A percentile compares a stretch with the other conserved stretches of the same genome.
These are phyloP conservation scores for Penicillium expansum DNA, from an alignment of 2,329 filamentous ascomycete genomes.

Conservation along the genomic window DNA sequence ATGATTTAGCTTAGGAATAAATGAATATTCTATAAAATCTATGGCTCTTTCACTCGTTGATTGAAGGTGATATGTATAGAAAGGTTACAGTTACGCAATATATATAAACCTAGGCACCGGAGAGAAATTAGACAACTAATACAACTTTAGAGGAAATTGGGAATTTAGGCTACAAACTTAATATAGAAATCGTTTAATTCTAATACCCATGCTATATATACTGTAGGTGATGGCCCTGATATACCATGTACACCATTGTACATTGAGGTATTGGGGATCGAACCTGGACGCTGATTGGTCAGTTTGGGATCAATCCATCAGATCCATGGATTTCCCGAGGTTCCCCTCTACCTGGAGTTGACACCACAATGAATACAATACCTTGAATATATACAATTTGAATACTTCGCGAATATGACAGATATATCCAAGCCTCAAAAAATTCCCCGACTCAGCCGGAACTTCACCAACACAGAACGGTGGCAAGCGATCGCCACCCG, in stretches of 20 bases:
- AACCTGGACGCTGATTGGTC: constrained; percentile 8
- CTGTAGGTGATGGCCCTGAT: neutral
- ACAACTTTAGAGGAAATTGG: no score
- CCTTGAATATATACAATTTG: neutral
- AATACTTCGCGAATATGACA: neutral
- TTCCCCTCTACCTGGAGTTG: neutral
- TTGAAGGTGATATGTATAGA: no score
- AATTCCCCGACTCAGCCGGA: constrained; percentile 24
- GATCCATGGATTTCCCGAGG: neutral
- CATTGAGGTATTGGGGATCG: neutral
- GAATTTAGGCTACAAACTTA: no score
- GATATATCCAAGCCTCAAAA: constrained; percentile 4
- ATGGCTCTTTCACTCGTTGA: no score
- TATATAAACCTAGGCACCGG: neutral
- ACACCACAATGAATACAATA: neutral
- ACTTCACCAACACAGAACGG: constrained; percentile 32
- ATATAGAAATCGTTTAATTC: no score
- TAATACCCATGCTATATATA: neutral
- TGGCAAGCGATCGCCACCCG: constrained; percentile 48
- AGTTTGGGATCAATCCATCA: constrained; percentile 14
- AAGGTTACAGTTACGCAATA: neutral
- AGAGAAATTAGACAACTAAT: no score
- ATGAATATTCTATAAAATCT: no score
- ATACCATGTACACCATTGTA: neutral
- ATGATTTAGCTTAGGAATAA: no score